Base-by-base conservation (phyloP, 257 asterid genomes). In the Ilex asprella region DNA sequence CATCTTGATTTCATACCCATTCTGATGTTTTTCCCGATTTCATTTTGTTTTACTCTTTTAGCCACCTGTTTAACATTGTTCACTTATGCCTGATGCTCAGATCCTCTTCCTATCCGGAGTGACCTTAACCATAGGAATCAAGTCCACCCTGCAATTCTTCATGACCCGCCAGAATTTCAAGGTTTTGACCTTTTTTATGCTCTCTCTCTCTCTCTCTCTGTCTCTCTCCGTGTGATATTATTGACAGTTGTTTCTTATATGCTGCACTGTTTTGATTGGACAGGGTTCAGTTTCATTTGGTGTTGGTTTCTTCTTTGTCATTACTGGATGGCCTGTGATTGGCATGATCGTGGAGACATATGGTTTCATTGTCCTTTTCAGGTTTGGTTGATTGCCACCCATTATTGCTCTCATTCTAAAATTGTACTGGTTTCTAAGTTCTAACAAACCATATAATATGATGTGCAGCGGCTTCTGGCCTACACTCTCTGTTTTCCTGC, bases 391-490 rank as follows among this genome's bases (percentile, higher is more conserved):
- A 53, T n/a, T 53, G 29, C 11, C 5, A 4, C 57, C 10, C 57
- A 53, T 53, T 3, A 4, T 4, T n/a, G 57, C 10, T 53, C 15
- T 14, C 15, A 16, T 3, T 53, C 5, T 49, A 3, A 11, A 53
- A 53, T 55, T 35, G 61, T 30, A 39, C 39, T 59, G 31, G 2
- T 53, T 53, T 53, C 61, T 68, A 57, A 61, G 43, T 53, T 53
- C 61, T 68, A 57, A 61, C 50, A 10, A 12, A 15, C 43, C 12
- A 30, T 35, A 35, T 35, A 58, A 54, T 39, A 15, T 60, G 53
- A 16, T 39, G 65, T 75, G 72, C 69, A 81, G 84, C 11, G 77
- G 72, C 52, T 68, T 73, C 73, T 68, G 78, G 87, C 79, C 80
- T 12, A 58, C 58, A 4, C 43, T 71, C 12, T 27, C 74, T 39